These are phyloP conservation scores for Phycomyces blakesleeanus DNA, from an alignment of 192 early-diverging fungal species.

Conservation along the genomic window DNA sequence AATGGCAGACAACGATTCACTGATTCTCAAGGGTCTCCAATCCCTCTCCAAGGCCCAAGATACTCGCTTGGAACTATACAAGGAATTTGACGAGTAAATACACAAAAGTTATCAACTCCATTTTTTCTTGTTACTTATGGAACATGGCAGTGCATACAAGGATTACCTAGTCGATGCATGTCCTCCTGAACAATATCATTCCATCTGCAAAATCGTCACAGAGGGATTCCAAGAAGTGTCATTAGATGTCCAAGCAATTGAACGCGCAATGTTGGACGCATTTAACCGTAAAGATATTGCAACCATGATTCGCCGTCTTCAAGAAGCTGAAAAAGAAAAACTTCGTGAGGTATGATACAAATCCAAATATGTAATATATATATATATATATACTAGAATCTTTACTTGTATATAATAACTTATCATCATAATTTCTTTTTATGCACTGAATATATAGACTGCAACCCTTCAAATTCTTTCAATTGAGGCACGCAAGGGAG, in stretches of 20 bases:
- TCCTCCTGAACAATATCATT: slow-evolving; percentile 33
- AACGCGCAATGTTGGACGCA: slow-evolving; percentile 14
- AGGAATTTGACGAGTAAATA: slow-evolving; percentile 32
- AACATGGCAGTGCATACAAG: slow-evolving; percentile 26
- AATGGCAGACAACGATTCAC: background rate
- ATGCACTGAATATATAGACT: slow-evolving; percentile 9
- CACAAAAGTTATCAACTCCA: background rate
- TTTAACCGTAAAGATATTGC: slow-evolving; percentile 11
- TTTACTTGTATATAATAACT: background rate
- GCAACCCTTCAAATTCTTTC: slow-evolving; percentile 27
- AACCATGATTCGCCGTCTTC: slow-evolving; percentile 21
- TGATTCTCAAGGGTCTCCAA: slow-evolving; percentile 6
- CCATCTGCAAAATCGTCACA: slow-evolving; percentile 38
- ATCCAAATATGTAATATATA: too few species aligned
- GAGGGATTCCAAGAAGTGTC: slow-evolving; percentile 41
- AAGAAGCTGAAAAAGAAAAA: slow-evolving; percentile 32
- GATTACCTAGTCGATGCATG: slow-evolving; percentile 28
- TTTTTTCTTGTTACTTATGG: background rate
- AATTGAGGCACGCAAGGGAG: slow-evolving; percentile 20
- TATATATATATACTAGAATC: background rate
- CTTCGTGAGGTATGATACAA: slow-evolving; percentile 15
- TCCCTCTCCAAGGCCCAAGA: slow-evolving; percentile 21
- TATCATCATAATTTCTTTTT: background rate
- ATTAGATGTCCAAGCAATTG: slow-evolving; percentile 26
- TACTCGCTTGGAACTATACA: slow-evolving; percentile 26